phyloP scores from a whole-genome alignment of 2,329 filamentous ascomycete species.

The Neurospora crassa region DNA sequence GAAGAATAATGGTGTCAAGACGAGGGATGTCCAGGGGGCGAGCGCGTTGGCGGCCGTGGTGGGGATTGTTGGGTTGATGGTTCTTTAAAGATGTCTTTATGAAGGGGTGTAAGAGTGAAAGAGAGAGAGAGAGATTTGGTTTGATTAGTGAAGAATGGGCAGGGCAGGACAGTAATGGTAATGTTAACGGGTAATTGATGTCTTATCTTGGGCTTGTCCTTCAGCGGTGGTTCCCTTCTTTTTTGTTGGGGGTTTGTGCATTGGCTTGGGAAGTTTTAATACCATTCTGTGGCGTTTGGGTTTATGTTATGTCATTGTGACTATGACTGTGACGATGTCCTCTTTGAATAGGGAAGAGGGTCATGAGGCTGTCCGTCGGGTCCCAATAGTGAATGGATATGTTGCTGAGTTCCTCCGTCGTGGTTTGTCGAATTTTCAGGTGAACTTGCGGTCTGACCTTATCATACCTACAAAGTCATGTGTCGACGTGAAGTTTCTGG shows the following conservation, averaged over 20 bases:
- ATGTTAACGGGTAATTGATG: background rate
- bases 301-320: too few species aligned
- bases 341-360: too few species aligned
- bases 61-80: constrained; percentile 24
- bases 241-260: too few species aligned
- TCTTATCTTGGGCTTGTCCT: background rate
- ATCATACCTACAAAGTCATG: background rate
- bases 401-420: too few species aligned
- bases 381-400: too few species aligned
- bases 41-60: constrained; percentile 28
- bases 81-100: background rate
- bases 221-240: background rate
- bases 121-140: too few species aligned
- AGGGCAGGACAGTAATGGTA: background rate
- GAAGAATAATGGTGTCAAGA: constrained; percentile 23
- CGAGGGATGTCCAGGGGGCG: constrained; percentile 20
- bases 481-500: background rate
- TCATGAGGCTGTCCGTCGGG: too few species aligned
- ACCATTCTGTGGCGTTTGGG: background rate
- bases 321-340: too few species aligned
- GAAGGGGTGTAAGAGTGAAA: too few species aligned
- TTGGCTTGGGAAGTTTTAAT: background rate
- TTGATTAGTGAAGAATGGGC: too few species aligned
- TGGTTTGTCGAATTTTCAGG: too few species aligned
- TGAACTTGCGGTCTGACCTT: background rate